Evolutionary conservation across 1,139 yeast genomes (phyloP), one percentile per base, ranked within the genome.

Genomic region (Diutina neorugosa): DNA sequence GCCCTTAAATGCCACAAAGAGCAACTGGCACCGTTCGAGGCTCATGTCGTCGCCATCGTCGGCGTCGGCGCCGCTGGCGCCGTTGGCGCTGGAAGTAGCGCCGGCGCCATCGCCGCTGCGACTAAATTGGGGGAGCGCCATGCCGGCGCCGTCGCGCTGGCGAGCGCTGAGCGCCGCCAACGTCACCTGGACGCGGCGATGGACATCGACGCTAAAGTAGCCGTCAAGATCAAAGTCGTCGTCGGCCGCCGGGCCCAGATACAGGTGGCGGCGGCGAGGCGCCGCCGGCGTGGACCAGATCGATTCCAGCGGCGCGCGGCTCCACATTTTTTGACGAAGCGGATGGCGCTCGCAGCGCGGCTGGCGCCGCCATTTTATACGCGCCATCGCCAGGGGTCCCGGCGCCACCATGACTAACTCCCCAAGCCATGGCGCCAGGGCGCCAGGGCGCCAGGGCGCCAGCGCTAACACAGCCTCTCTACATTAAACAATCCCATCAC

Each of bases 1-100:
- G 27, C 89, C 86, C 66, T 94, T 93, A 69, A 93, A 86, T 55
- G 87, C 84, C 34, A 91, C 94, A 52, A 90, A 69, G 52, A 84
- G 83, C 55, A 74, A 64, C 57, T 69, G 73, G 57, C 66, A 66
- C 53, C 66, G 66, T 48, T 69, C 58, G 37, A 70, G 59, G 4
- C 70, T 63, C 34, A 63, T 61, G 55, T 72, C 77, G 19, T 20
- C 37, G 21, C 18, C 37, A 18, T 12, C 27, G 8, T 27, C 27
- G 40, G 4, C 25, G 25, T 23, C 25, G 25, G 25, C 25, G 25
- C 25, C 25, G 25, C 25, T 23, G 25, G 34, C 34, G 34, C 34
- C 34, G 34, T 12, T 12, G 37, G n/a, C 37, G n/a, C 37, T 31
- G 37, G n/a, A 2, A 5, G 12, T 11, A 4, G 37, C 37, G 37